Percentiles rank a stretch among this genome's conserved stretches.
Evolutionary conservation across 805 yeast genomes (phyloP).

Genomic region (Kodamaea kaohsiungensis): DNA sequence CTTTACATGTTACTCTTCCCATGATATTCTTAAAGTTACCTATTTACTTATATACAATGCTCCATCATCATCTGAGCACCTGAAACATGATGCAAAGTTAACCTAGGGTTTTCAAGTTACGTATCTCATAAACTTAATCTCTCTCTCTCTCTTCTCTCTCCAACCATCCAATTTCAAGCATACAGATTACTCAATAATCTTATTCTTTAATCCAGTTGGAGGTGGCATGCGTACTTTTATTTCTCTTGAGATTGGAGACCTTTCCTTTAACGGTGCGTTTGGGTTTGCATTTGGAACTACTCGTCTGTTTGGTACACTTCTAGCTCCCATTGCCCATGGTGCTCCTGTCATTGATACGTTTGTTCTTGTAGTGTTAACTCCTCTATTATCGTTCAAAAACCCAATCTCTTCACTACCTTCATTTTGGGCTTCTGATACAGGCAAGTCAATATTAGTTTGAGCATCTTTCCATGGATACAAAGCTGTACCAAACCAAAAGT

Average conservation of each 20-base stretch:
- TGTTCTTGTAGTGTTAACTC: conserved; percentile 27
- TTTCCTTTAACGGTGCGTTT: too few relatives aligned
- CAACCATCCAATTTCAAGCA: too few relatives aligned
- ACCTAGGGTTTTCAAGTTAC: too few relatives aligned
- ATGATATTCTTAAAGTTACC: too few relatives aligned
- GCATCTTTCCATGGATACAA: conserved; percentile 54
- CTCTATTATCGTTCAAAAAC: conserved; percentile 23
- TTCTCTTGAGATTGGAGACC: not conserved
- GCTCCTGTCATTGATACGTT: conserved; percentile 41
- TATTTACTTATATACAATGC: too few relatives aligned
- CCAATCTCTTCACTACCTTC: conserved; percentile 16
- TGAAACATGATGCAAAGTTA: too few relatives aligned
- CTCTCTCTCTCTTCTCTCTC: too few relatives aligned
- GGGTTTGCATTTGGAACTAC: not conserved
- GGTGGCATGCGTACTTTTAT: not conserved
- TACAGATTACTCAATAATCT: not conserved
- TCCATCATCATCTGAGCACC: too few relatives aligned
- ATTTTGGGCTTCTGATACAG: conserved; percentile 15
- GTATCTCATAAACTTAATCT: too few relatives aligned
- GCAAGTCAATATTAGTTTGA: conserved; percentile 23
- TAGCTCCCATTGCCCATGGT: conserved; percentile 34
- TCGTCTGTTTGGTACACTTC: not conserved
- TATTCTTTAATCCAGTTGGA: not conserved
- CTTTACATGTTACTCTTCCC: too few relatives aligned
- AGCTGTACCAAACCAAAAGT: conserved; percentile 75